Evolutionary conservation across 306 rosid species (phyloP).

Genomic region (Cicer bijugum): DNA sequence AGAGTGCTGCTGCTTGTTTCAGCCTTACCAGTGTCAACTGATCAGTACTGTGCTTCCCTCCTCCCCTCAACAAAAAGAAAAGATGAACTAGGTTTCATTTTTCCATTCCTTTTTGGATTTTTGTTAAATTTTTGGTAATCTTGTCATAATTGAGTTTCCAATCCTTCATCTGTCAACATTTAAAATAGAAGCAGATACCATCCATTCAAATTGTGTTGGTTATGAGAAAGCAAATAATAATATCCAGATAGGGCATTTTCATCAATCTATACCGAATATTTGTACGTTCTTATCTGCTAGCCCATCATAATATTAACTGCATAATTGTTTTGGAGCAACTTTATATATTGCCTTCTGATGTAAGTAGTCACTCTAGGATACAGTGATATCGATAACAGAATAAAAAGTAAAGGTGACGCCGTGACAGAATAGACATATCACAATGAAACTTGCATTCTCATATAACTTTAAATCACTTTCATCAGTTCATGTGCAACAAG

Average conservation of each 20-base stretch:
- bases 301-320: slow-evolving; percentile 12
- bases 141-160: slow-evolving; percentile 28
- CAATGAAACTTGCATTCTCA: background rate
- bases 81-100: slow-evolving; percentile 40
- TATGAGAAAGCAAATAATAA: slow-evolving; percentile 42
- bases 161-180: slow-evolving; percentile 31
- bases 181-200: slow-evolving; percentile 40
- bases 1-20: slow-evolving; percentile 77
- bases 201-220: slow-evolving; percentile 40
- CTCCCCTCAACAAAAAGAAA: slow-evolving; percentile 26
- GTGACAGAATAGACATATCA: background rate
- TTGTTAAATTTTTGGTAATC: slow-evolving; percentile 30
- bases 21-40: slow-evolving; percentile 74
- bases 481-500: background rate
- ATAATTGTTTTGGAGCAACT: slow-evolving; percentile 25
- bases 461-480: background rate
- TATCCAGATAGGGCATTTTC: slow-evolving; percentile 36
- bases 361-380: background rate
- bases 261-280: slow-evolving; percentile 9
- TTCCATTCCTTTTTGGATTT: slow-evolving; percentile 26
- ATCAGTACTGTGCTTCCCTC: slow-evolving; percentile 41
- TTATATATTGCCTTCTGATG: slow-evolving; percentile 36
- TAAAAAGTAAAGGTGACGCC: too few species aligned
- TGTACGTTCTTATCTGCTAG: slow-evolving; percentile 29
- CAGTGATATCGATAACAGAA: background rate